These are phyloP conservation scores for Naganishia vishniacii DNA, from an alignment of 768 basidiomycete species.

Conservation along the genomic window DNA sequence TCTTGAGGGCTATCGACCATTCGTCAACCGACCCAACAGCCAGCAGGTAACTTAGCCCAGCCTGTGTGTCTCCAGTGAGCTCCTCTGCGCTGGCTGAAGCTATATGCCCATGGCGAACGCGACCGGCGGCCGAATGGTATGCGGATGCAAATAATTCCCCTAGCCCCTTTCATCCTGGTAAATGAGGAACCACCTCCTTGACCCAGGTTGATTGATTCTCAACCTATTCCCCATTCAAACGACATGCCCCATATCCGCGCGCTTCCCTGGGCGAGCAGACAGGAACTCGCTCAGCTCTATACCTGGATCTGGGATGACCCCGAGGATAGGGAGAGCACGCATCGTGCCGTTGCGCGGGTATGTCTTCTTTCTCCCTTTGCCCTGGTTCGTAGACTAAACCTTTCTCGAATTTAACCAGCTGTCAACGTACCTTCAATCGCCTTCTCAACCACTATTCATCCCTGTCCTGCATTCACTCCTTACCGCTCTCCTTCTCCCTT, in stretches of 20 bases:
- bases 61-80: too few relatives aligned
- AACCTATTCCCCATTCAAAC: neutral
- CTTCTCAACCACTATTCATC: slow-evolving; percentile 44
- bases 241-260: slow-evolving; percentile 7
- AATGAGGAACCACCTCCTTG: too few relatives aligned
- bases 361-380: slow-evolving; percentile 20
- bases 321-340: slow-evolving; percentile 26
- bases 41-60: too few relatives aligned
- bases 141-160: too few relatives aligned
- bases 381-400: neutral
- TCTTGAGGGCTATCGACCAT: too few relatives aligned
- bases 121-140: too few relatives aligned
- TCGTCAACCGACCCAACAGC: too few relatives aligned
- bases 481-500: slow-evolving; percentile 35
- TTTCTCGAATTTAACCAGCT: slow-evolving; percentile 31
- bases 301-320: slow-evolving; percentile 41
- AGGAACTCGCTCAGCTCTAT: slow-evolving; percentile 43
- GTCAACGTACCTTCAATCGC: slow-evolving; percentile 42
- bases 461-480: slow-evolving; percentile 42
- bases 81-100: too few relatives aligned
- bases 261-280: slow-evolving; percentile 37
- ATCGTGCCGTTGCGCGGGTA: slow-evolving; percentile 40
- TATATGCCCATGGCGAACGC: too few relatives aligned
- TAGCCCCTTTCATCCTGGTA: too few relatives aligned
- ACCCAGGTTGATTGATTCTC: too few relatives aligned